These are phyloP conservation scores for Metschnikowia rubicola DNA, from an alignment of 805 yeast genomes.

Conservation along the genomic window DNA sequence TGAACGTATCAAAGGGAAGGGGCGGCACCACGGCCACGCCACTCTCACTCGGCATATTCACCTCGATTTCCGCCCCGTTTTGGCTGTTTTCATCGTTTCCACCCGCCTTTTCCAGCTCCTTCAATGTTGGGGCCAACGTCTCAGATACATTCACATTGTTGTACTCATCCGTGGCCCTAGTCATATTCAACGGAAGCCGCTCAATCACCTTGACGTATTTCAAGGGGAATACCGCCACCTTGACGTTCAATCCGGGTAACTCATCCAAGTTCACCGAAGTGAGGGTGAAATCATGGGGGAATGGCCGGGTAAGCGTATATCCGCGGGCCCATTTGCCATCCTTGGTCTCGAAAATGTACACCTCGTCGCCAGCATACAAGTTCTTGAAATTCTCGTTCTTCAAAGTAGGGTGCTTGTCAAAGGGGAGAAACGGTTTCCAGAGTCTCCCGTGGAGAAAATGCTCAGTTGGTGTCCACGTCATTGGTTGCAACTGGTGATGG, in stretches of 20 bases:
- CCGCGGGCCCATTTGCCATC: slow-evolving; percentile 75
- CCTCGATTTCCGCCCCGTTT: no score
- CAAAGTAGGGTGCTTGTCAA: slow-evolving; percentile 39
- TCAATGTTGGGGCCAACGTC: slow-evolving; percentile 31
- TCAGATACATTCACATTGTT: slow-evolving; percentile 21
- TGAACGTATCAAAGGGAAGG: slow-evolving; percentile 50
- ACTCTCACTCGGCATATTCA: neutral
- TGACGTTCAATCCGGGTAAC: slow-evolving; percentile 53
- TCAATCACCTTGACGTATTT: slow-evolving; percentile 47
- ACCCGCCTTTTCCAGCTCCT: slow-evolving; percentile 24
- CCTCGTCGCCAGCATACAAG: slow-evolving; percentile 73
- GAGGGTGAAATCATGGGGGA: slow-evolving; percentile 64
- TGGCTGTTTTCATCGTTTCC: no score
- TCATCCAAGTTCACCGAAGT: slow-evolving; percentile 60
- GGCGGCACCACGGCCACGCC: slow-evolving; percentile 40
- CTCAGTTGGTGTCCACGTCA: slow-evolving; percentile 38
- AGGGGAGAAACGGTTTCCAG: slow-evolving; percentile 39
- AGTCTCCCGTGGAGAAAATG: slow-evolving; percentile 36
- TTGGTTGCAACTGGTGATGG: slow-evolving; percentile 1
- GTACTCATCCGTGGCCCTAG: slow-evolving; percentile 26
- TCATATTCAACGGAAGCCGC: slow-evolving; percentile 36
- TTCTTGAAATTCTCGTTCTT: slow-evolving; percentile 43
- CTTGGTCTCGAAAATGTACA: slow-evolving; percentile 65
- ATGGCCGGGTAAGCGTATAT: slow-evolving; percentile 63
- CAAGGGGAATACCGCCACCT: slow-evolving; percentile 60